Evolutionary conservation across 2,329 filamentous ascomycete species (phyloP).

Genomic region (Colletotrichum sp.): DNA sequence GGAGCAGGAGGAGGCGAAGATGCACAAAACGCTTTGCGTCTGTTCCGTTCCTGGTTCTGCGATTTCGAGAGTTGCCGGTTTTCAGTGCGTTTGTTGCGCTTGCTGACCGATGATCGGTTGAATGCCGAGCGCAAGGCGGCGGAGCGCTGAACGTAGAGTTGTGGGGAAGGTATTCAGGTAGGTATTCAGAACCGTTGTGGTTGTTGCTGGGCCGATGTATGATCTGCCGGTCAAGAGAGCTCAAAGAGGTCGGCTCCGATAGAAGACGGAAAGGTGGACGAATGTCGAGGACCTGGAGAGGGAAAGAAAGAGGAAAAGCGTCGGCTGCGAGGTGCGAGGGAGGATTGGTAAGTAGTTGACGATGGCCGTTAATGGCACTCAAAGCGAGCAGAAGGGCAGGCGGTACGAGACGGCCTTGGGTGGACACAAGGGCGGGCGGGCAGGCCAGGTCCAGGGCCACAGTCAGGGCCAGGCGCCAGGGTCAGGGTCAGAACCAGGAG

Average conservation of each 20-base stretch:
- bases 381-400: conserved; percentile 11
- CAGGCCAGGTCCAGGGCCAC: conserved; percentile 14
- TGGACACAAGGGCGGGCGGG: conserved; percentile 3
- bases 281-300: background rate
- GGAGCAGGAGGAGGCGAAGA: background rate
- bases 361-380: background rate
- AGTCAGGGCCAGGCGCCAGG: conserved; percentile 7
- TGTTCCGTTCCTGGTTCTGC: background rate
- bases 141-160: background rate
- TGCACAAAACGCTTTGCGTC: background rate
- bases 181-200: background rate
- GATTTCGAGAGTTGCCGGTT: background rate
- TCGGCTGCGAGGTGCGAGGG: background rate
- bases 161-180: background rate
- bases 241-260: background rate
- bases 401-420: conserved; percentile 5
- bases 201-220: background rate
- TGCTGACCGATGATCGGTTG: background rate
- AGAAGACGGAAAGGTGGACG: background rate
- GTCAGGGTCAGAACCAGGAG: conserved; percentile 15
- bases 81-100: background rate
- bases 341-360: conserved; percentile 11
- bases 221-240: background rate
- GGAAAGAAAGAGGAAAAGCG: background rate
- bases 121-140: background rate